Evolutionary conservation across 805 yeast genomes (phyloP), one percentile per base, ranked within the genome.

Genomic region (Wickerhamiella kurtzmanii): DNA sequence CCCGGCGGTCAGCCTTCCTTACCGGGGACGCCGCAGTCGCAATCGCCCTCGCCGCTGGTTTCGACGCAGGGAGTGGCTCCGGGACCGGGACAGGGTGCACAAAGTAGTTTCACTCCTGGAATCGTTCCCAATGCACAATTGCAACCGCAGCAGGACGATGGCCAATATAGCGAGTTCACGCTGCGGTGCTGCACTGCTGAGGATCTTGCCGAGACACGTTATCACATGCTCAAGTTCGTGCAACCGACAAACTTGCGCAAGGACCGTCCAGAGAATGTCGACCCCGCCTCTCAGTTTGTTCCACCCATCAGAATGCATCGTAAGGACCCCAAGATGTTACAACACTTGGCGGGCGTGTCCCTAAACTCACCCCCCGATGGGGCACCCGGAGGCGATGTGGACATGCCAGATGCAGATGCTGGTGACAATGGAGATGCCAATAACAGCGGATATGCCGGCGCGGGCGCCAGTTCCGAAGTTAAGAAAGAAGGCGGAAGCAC

Each of bases 281-380:
- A 85, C 52, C 89, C 92, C 9, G 65, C 69, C 37, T 66, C 68
- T 35, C 78, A 79, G 51, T 92, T 89, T 62, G 79, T 77, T 47
- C 74, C 75, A 49, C 98, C 98, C 0, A 80, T 88, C 17, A 70
- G 96, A 56, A 67, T 89, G 60, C 96, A 88, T 62, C 73, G 97
- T 55, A 88, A 89, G 60, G 97, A 89, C 63, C 96, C 98, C 1
- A 76, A 86, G 58, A 84, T 85, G 60, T 69, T 89, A 60, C 96
- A 88, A 61, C 83, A 83, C 59, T 94, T 86, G 62, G 68, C 86
- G 55, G 57, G 51, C 18, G 48, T 53, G 17, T 52, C 49, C 20
- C 47, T 37, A n/a, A 48, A 46, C 18, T 54, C 20, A 17, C 21
- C 17, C 35, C 45, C 22, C 15, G 44, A 11, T 11, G 25, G 32